Conservation (phyloP, 2,329 filamentous ascomycete species). For the Cryphonectria carpinicola region DNA sequence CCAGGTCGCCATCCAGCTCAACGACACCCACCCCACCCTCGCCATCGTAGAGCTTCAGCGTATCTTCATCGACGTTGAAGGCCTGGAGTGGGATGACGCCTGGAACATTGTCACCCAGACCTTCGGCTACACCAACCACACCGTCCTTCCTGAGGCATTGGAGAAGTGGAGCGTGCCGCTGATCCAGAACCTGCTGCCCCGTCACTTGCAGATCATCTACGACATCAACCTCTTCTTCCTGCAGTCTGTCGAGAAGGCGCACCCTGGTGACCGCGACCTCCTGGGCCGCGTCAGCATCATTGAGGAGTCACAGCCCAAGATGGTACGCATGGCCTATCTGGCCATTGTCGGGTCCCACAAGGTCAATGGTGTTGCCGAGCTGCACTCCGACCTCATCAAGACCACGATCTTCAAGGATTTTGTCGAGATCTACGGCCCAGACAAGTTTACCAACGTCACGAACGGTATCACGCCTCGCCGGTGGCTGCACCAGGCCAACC, state of each 20-base stretch:
- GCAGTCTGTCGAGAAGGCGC: conserved; percentile 85
- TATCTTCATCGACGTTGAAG: conserved; percentile 87
- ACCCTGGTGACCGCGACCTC: conserved; percentile 87
- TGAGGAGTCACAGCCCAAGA: conserved; percentile 94
- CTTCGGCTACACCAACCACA: conserved; percentile 99
- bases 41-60: conserved; percentile 95
- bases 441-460: conserved; percentile 98
- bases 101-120: conserved; percentile 80
- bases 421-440: conserved; percentile 86
- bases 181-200: conserved; percentile 87
- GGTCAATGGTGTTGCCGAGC: conserved; percentile 96
- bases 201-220: conserved; percentile 96
- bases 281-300: conserved; percentile 92
- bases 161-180: conserved; percentile 98
- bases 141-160: conserved; percentile 91
- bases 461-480: conserved; percentile 95
- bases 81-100: conserved; percentile 89
- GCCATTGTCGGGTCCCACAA: conserved; percentile 98
- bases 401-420: conserved; percentile 99
- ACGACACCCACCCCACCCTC: conserved; percentile 95
- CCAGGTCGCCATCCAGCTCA: conserved; percentile 95
- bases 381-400: conserved; percentile 97
- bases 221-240: conserved; percentile 97
- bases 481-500: conserved; percentile 98
- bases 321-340: conserved; percentile 95